Conservation (phyloP, 2,329 filamentous ascomycete species). For the Pyrenophora tritici-repentis region DNA sequence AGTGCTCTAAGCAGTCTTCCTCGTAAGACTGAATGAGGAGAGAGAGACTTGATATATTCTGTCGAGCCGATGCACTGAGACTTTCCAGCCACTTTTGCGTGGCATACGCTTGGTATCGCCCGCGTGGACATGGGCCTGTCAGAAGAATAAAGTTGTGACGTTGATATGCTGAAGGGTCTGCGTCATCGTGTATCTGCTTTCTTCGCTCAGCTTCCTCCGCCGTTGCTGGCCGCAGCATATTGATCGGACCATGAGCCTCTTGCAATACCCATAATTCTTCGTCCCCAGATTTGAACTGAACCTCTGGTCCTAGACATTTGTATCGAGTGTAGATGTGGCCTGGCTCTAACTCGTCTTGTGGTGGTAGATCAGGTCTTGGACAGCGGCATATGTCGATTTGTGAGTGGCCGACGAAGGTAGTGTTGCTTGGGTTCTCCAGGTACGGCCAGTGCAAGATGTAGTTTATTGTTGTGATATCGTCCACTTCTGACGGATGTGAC, state of each 20-base stretch:
- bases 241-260: conserved; percentile 30
- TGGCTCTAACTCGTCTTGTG: conserved; percentile 10
- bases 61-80: conserved; percentile 19
- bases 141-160: conserved; percentile 34
- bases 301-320: conserved; percentile 29
- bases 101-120: conserved; percentile 43
- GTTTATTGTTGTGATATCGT: conserved; percentile 45
- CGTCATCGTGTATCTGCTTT: conserved; percentile 28
- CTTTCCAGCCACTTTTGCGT: conserved; percentile 31
- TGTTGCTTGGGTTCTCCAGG: conserved; percentile 38
- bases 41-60: conserved; percentile 26
- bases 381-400: conserved; percentile 39
- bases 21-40: conserved; percentile 36
- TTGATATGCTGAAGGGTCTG: conserved; percentile 33
- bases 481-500: conserved; percentile 36
- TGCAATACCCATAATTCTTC: conserved; percentile 36
- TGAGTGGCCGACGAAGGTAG: conserved; percentile 32
- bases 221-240: conserved; percentile 36
- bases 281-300: conserved; percentile 22
- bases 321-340: conserved; percentile 42
- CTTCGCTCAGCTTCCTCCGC: conserved; percentile 20
- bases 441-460: conserved; percentile 38
- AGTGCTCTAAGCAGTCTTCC: conserved; percentile 29
- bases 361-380: conserved; percentile 14
- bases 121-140: conserved; percentile 38